These are phyloP conservation scores for Acer negundo DNA, from an alignment of 345 rosid genomes.

Conservation along the genomic window DNA sequence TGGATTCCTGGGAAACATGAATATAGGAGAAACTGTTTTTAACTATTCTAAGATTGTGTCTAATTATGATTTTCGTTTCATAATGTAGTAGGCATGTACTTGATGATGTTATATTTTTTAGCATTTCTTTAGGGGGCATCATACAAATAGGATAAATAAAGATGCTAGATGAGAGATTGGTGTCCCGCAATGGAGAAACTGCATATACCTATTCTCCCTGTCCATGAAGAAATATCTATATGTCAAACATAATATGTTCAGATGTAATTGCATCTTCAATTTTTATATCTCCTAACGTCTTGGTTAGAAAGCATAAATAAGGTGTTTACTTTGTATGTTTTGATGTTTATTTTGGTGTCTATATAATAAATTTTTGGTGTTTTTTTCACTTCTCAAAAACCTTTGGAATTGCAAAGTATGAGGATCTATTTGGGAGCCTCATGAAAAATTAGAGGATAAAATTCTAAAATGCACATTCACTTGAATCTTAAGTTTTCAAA, in stretches of 20 bases:
- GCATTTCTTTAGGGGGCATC: neutral
- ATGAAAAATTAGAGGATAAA: neutral
- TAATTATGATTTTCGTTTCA: neutral
- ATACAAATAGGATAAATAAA: constrained; percentile 3
- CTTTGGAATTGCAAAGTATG: neutral
- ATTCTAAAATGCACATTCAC: too few relatives aligned
- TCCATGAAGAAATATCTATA: too few relatives aligned
- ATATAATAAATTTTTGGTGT: neutral
- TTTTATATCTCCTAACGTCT: neutral
- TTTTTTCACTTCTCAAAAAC: neutral
- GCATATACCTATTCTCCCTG: neutral
- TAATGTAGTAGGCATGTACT: neutral
- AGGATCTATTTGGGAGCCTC: neutral
- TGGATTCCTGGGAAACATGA: neutral
- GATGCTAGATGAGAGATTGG: neutral
- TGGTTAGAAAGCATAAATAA: neutral
- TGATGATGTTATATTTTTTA: neutral
- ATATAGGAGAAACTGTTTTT: neutral
- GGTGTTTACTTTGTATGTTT: neutral
- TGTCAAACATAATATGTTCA: neutral
- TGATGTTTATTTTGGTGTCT: neutral
- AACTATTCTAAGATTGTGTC: neutral
- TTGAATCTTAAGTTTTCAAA: too few relatives aligned
- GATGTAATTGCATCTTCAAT: neutral
- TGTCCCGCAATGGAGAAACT: neutral